Conservation (phyloP, 805 yeast genomes). For the Yamadazyma philogaea region DNA sequence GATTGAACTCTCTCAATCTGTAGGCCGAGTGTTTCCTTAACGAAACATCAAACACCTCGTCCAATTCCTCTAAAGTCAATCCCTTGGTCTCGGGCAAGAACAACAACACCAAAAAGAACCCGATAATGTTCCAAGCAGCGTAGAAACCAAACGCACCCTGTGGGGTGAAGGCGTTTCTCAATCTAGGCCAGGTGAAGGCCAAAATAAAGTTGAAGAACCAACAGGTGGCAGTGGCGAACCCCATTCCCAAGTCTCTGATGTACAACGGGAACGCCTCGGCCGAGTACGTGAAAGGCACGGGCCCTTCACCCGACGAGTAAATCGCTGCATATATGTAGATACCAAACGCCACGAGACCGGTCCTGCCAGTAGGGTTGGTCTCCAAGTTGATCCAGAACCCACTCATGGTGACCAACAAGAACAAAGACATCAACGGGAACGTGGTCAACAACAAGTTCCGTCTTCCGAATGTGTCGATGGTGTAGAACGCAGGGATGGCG, state of each 20-base stretch:
- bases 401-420: conserved; percentile 61
- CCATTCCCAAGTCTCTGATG: conserved; percentile 77
- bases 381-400: conserved; percentile 65
- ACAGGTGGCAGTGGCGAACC: conserved; percentile 70
- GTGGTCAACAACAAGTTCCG: conserved; percentile 55
- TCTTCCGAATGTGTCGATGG: conserved; percentile 78
- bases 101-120: conserved; percentile 68
- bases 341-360: conserved; percentile 68
- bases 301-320: conserved; percentile 85
- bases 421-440: conserved; percentile 61
- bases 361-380: conserved; percentile 44
- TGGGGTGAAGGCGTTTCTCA: conserved; percentile 62
- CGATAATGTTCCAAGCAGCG: conserved; percentile 78
- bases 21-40: conserved; percentile 49
- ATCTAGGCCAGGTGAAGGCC: conserved; percentile 77
- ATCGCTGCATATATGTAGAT: conserved; percentile 69
- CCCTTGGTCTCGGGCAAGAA: conserved; percentile 67
- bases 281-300: conserved; percentile 84
- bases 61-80: conserved; percentile 72
- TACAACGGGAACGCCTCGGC: conserved; percentile 80
- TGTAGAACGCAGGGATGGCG: conserved; percentile 78
- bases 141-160: conserved; percentile 89
- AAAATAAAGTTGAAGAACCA: conserved; percentile 72
- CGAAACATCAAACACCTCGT: conserved; percentile 65
- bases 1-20: conserved; percentile 29